A percentile compares a stretch with the other conserved stretches of the same genome.
These are phyloP conservation scores for Trifolium fragiferum DNA, from an alignment of 306 rosid species.

Conservation along the genomic window DNA sequence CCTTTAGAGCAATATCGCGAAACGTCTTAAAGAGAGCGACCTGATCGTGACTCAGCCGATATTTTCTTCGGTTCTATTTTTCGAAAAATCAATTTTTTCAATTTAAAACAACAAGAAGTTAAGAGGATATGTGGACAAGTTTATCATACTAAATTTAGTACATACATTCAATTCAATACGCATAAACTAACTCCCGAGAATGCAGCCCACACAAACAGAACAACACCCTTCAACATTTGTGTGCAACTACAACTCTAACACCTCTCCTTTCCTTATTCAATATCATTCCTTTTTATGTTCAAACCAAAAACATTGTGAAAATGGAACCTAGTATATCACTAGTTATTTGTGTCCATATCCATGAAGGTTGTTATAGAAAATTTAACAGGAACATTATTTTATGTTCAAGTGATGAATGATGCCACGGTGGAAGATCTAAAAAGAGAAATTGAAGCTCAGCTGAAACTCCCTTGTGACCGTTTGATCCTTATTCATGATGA, in stretches of 20 bases:
- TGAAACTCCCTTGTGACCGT: conserved; percentile 63
- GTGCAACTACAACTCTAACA: conserved; percentile 30
- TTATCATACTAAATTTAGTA: conserved; percentile 11
- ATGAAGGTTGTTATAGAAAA: conserved; percentile 59
- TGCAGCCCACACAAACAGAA: conserved; percentile 54
- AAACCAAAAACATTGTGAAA: neutral
- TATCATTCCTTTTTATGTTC: conserved; percentile 6
- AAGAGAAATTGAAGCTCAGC: conserved; percentile 55
- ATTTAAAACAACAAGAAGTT: too few species aligned
- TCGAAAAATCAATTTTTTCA: too few species aligned
- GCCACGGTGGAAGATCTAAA: conserved; percentile 56
- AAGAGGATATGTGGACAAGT: neutral
- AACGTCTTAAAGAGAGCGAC: too few species aligned
- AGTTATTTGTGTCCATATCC: neutral
- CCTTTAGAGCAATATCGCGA: too few species aligned
- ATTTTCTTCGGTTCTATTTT: too few species aligned
- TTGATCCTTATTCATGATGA: conserved; percentile 50
- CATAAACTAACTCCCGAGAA: conserved; percentile 52
- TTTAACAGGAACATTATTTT: conserved; percentile 57
- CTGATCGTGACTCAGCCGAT: too few species aligned
- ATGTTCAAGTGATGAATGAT: conserved; percentile 49
- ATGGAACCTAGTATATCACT: neutral
- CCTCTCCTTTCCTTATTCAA: neutral
- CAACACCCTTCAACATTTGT: conserved; percentile 36
- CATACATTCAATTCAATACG: conserved; percentile 25